Conservation (phyloP, 2,329 filamentous ascomycete genomes). For the Stagonosporopsis cucurbitacearum region DNA sequence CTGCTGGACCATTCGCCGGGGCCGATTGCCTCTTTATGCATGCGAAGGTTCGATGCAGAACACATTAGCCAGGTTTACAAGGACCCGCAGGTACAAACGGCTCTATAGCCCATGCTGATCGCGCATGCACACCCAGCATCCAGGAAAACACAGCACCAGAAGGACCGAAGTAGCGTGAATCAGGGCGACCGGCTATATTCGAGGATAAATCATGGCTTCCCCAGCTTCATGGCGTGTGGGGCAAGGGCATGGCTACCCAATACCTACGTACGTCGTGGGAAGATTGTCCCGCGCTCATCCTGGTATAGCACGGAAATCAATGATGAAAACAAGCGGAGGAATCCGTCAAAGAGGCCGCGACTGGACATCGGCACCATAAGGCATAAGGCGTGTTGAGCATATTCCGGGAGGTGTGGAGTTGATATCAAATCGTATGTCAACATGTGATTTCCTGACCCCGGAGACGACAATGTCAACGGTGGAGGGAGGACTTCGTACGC, state of each 20-base stretch:
- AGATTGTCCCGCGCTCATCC: constrained; percentile 2
- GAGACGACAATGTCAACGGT: background rate
- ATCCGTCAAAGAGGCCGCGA: no score
- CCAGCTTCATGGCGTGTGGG: constrained; percentile 16
- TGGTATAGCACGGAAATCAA: background rate
- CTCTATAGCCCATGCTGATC: constrained; percentile 16
- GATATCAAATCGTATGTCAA: no score
- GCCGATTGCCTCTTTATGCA: constrained; percentile 11
- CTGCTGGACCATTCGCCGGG: constrained; percentile 3
- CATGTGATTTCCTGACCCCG: background rate
- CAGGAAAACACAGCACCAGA: constrained; percentile 6
- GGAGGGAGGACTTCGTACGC: background rate
- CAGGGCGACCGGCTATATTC: constrained; percentile 14
- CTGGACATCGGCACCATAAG: no score
- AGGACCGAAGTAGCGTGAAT: constrained; percentile 12
- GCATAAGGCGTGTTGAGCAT: background rate
- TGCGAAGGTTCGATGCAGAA: constrained; percentile 4
- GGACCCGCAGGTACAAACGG: constrained; percentile 3
- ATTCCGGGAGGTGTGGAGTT: background rate
- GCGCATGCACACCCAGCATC: constrained; percentile 3
- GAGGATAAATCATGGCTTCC: constrained; percentile 13
- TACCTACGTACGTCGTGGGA: constrained; percentile 1
- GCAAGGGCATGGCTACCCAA: constrained; percentile 7
- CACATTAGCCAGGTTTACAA: constrained; percentile 13
- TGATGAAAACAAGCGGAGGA: no score